Conservation (phyloP, 768 basidiomycete species). For the Pisolithus albus region DNA sequence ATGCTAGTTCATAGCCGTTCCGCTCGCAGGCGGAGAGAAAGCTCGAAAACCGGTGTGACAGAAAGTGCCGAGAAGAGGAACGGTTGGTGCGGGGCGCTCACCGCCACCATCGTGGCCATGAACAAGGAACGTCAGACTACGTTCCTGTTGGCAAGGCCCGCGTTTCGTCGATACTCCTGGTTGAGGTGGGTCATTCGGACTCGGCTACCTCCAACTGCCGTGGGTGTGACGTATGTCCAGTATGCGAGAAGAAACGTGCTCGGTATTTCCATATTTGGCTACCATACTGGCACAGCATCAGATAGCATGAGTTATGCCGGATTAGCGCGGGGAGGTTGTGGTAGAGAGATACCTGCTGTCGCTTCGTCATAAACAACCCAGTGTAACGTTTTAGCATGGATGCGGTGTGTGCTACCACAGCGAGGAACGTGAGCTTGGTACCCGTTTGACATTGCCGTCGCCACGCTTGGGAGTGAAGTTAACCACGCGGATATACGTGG, state of each 20-base stretch:
- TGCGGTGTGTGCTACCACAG: background rate
- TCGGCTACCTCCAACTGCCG: background rate
- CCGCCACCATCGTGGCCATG: constrained; percentile 25
- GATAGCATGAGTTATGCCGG: no score
- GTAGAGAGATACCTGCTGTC: no score
- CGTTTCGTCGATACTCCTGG: no score
- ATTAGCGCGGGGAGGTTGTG: no score
- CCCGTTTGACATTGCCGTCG: no score
- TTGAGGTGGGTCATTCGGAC: background rate
- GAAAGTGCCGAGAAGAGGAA: constrained; percentile 25
- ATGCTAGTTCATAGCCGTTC: constrained; percentile 27
- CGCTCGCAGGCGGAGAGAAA: constrained; percentile 17
- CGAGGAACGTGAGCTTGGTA: background rate
- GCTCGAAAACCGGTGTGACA: constrained; percentile 20
- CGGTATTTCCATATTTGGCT: background rate
- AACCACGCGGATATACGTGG: no score
- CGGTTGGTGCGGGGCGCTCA: constrained; percentile 17
- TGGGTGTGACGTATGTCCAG: background rate
- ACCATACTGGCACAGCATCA: no score
- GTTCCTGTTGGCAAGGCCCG: no score
- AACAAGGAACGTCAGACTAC: constrained; percentile 5
- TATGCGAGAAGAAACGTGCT: background rate
- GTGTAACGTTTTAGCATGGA: background rate
- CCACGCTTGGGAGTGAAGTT: no score
- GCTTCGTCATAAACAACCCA: no score